Percentiles rank a stretch among this genome's conserved stretches.
phyloP scores from a whole-genome alignment of 805 yeast genomes.

The Ogataea henricii region DNA sequence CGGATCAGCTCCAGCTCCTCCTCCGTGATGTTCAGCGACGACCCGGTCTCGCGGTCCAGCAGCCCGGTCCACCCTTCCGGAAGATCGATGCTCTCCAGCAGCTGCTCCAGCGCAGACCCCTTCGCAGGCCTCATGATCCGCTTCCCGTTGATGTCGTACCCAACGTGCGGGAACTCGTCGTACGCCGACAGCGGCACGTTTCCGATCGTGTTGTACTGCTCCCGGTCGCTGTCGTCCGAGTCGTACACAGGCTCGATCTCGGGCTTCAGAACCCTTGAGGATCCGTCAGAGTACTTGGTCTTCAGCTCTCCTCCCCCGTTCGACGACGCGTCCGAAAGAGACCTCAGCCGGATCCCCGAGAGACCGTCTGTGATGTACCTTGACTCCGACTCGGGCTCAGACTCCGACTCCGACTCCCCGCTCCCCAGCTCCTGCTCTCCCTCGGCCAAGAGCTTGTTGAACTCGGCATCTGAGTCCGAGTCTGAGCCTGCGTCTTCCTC shows the following conservation, averaged over 20 bases:
- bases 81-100: constrained; percentile 85
- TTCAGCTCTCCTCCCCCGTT: constrained; percentile 37
- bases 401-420: constrained; percentile 41
- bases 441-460: constrained; percentile 11
- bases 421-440: constrained; percentile 53
- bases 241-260: constrained; percentile 95
- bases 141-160: constrained; percentile 95
- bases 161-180: constrained; percentile 96
- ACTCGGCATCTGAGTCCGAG: constrained; percentile 20
- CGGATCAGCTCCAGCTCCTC: constrained; percentile 89
- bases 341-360: constrained; percentile 54
- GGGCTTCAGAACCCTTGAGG: constrained; percentile 74
- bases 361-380: constrained; percentile 54
- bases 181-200: constrained; percentile 91
- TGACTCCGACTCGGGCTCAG: constrained; percentile 53
- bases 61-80: constrained; percentile 99
- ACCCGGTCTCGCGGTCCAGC: constrained; percentile 86
- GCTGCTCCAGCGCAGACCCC: constrained; percentile 89
- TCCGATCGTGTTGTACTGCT: constrained; percentile 83
- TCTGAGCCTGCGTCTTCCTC: constrained; percentile 25
- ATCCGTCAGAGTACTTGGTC: constrained; percentile 74
- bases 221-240: constrained; percentile 88
- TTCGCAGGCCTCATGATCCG: constrained; percentile 98
- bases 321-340: constrained; percentile 44
- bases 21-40: constrained; percentile 72